phyloP scores from a whole-genome alignment of 805 yeast genomes.

The Candida andamanensis region DNA sequence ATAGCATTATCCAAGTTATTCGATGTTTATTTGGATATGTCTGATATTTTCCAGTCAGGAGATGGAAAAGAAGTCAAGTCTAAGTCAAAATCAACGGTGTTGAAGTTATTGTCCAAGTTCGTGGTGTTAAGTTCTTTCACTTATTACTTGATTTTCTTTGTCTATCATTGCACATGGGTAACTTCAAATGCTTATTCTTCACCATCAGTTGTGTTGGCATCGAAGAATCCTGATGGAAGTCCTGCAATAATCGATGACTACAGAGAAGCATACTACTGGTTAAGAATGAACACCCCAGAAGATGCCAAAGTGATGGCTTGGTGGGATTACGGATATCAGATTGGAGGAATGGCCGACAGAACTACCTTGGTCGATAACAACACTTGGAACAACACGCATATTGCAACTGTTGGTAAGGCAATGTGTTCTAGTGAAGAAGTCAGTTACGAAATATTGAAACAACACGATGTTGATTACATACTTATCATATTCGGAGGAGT shows the following conservation, averaged over 20 bases:
- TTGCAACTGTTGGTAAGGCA: constrained; percentile 98
- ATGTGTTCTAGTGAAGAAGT: constrained; percentile 87
- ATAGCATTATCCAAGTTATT: constrained; percentile 80
- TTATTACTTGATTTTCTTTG: constrained; percentile 74
- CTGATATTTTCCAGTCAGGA: constrained; percentile 25
- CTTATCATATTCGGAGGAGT: constrained; percentile 91
- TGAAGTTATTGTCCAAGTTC: constrained; percentile 49
- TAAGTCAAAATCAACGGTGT: constrained; percentile 10
- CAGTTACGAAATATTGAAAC: constrained; percentile 80
- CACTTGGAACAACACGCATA: constrained; percentile 99
- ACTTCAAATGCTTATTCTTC: constrained; percentile 94
- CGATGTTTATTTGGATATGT: constrained; percentile 73
- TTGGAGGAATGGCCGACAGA: constrained; percentile 99
- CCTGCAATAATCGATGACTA: constrained; percentile 86
- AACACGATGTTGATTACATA: constrained; percentile 93
- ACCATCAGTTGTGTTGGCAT: constrained; percentile 93
- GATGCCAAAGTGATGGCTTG: constrained; percentile 96
- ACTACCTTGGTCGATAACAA: constrained; percentile 97
- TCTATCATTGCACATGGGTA: constrained; percentile 95
- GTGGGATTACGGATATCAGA: constrained; percentile 99
- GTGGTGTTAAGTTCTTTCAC: constrained; percentile 63
- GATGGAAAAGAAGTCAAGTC: constrained; percentile 3
- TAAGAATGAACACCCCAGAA: constrained; percentile 95
- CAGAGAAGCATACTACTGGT: constrained; percentile 98
- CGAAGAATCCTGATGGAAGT: constrained; percentile 79